Base-by-base conservation (phyloP, 2,329 filamentous ascomycete genomes). In the Ceratocystis papillata region DNA sequence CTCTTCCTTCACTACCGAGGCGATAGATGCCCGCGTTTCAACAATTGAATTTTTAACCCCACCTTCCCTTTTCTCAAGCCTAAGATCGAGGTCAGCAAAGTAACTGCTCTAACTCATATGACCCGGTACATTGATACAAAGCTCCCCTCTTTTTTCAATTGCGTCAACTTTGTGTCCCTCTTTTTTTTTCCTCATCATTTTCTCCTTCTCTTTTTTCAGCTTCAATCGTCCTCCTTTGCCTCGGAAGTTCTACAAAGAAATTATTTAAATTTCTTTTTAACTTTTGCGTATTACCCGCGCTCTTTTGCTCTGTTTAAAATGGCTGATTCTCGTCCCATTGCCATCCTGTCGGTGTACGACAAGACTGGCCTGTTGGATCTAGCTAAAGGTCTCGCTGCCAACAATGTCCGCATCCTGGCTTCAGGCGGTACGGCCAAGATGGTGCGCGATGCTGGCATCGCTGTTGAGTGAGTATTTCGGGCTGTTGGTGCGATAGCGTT, bases 281-380 rank as follows among this genome's bases (percentile, higher is more conserved):
- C 0, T 15, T 15, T 41, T 41, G 37, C 37, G 37, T 41, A 12
- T 41, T 41, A 41, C 15, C 37, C 12, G 12, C 37, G 37, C 46
- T 48, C 20, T 50, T 22, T 50, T 22, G 3, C 20, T 20, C 22
- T 12, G 63, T 68, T 63, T 70, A 73, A 69, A 70, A 78, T 77
- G 76, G 72, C 75, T 69, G 72, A 69, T 33, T 72, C 76, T 68
- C 82, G 84, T 74, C 80, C 82, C 74, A 83, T 83, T 81, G 94
- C 94, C 71, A 97, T 99, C 74, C 83, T 99, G 75, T 97, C 93
- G 70, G 94, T 97, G 80, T 97, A 94, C 76, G 90, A 99, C 83
- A 99, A 99, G 86, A 97, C 93, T 66, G 94, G 92, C 68, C 84
- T 96, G 71, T 80, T 96, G 71, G 92, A 96, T 78, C 82, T 96